Conservation (phyloP, 768 basidiomycete genomes). For the Tylopilus intermedius region DNA sequence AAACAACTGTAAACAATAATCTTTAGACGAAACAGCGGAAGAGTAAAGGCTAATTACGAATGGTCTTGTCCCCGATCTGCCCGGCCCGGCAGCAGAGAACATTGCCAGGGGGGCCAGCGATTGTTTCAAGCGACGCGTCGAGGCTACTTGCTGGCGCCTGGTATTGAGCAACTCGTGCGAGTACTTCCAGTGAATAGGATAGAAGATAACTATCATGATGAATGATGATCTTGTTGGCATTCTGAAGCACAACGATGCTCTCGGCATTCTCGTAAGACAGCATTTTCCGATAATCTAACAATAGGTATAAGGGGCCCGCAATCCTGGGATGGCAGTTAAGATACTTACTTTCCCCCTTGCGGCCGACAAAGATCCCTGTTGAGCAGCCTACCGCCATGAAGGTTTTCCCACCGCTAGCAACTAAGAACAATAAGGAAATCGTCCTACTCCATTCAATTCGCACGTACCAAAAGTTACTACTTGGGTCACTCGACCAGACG, state of each 20-base stretch:
- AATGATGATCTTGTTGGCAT: constrained; percentile 65
- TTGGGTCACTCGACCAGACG: constrained; percentile 55
- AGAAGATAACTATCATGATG: constrained; percentile 53
- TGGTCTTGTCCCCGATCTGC: constrained; percentile 44
- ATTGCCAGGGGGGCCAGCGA: constrained; percentile 48
- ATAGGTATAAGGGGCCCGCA: not conserved
- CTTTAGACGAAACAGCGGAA: constrained; percentile 2
- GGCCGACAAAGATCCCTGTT: constrained; percentile 65
- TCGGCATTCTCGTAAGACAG: constrained; percentile 47
- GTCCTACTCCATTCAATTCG: not conserved
- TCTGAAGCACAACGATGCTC: constrained; percentile 53
- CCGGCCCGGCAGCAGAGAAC: constrained; percentile 63
- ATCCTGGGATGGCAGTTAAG: not conserved
- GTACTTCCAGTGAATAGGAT: constrained; percentile 68
- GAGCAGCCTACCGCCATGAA: constrained; percentile 64
- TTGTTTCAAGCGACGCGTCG: constrained; percentile 55
- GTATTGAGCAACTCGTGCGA: constrained; percentile 55
- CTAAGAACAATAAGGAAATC: constrained; percentile 30
- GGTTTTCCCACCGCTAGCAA: constrained; percentile 40
- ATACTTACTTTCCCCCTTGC: constrained; percentile 49
- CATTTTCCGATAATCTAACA: constrained; percentile 54
- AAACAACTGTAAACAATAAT: constrained; percentile 49
- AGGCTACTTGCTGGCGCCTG: constrained; percentile 43
- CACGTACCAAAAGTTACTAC: constrained; percentile 62
- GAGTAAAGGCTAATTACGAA: constrained; percentile 42